Evolutionary conservation across 2,329 filamentous ascomycete genomes (phyloP).

Genomic region (Blastomyces percursus): DNA sequence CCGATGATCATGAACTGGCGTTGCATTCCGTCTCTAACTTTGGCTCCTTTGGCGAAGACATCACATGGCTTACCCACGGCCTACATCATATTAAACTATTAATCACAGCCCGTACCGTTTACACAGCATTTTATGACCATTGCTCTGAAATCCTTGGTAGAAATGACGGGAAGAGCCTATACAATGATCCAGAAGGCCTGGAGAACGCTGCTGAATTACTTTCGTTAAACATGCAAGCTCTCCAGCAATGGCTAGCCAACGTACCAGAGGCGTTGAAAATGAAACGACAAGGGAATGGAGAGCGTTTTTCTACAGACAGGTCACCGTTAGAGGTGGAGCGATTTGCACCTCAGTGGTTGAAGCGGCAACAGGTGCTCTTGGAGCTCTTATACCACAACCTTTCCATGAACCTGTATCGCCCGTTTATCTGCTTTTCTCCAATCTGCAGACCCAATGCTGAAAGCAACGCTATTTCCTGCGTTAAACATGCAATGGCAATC

Average conservation of each 20-base stretch:
- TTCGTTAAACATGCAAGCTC: slow-evolving; percentile 16
- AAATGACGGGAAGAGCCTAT: slow-evolving; percentile 17
- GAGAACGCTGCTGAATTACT: slow-evolving; percentile 26
- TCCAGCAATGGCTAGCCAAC: slow-evolving; percentile 24
- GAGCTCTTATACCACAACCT: slow-evolving; percentile 35
- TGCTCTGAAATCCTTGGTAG: slow-evolving; percentile 16
- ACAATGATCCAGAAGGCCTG: slow-evolving; percentile 23
- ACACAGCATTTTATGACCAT: slow-evolving; percentile 28
- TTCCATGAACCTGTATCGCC: slow-evolving; percentile 29
- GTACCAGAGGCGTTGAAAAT: slow-evolving; percentile 33
- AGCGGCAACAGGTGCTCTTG: slow-evolving; percentile 34
- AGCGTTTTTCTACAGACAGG: slow-evolving; percentile 31
- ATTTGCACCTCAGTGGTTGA: slow-evolving; percentile 33
- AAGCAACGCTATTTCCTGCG: neutral
- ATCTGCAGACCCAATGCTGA: slow-evolving; percentile 18
- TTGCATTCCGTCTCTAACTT: slow-evolving; percentile 24
- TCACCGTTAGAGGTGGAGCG: slow-evolving; percentile 26
- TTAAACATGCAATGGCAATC: slow-evolving; percentile 23
- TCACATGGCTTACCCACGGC: slow-evolving; percentile 33
- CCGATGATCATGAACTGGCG: slow-evolving; percentile 26
- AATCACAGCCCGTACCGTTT: slow-evolving; percentile 23
- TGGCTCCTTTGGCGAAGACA: slow-evolving; percentile 22
- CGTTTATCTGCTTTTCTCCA: slow-evolving; percentile 29
- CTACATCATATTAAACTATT: slow-evolving; percentile 29
- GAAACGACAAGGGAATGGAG: slow-evolving; percentile 23